Evolutionary conservation across 192 early-diverging fungal genomes (phyloP), one percentile per base, ranked within the genome.

Genomic region (Backusella parvicylindrica): DNA sequence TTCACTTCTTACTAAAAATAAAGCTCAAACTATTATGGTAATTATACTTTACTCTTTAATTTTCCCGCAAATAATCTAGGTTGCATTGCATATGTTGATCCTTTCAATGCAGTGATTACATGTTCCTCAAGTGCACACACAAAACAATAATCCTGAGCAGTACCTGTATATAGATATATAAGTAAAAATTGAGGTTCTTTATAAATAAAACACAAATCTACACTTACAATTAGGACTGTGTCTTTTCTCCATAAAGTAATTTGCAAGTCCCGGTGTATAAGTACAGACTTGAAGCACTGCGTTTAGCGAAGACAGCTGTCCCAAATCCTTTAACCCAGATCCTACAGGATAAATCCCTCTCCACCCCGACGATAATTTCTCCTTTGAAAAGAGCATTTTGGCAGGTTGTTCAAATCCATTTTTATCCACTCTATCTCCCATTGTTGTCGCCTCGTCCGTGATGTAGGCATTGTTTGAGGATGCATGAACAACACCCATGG

Each of bases 111-210:
- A 12, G 85, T 86, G 15, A 63, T 77, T 70, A 93, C 89, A 72
- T 94, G 94, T 11, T 83, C 81, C 74, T 94, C 93, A 9, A 96
- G 84, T 43, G 86, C 80, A 78, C 94, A 96, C 74, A 94, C 84
- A 78, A 93, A 89, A 78, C 94, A 96, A 69, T 86, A 90, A 68
- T 90, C 73, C 76, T 88, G 82, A 77, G 81, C 86, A 41, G 71
- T 72, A 70, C 76, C 64, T 80, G 26, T 70, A 43, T 6, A 70
- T 30, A 32, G 6, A 32, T 5, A 18, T n/a, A 75, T 28, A 49
- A 33, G 6, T 32, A 69, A 37, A 40, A 18, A 31, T 21, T n/a
- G n/a, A n/a, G n/a, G n/a, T n/a, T n/a, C n/a, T n/a, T n/a, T n/a
- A 47, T 35, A 35, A 35, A 35, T 35, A 35, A 35, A 47, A 63